phyloP scores from a whole-genome alignment of 805 yeast species.

The Ogataea haglerorum region DNA sequence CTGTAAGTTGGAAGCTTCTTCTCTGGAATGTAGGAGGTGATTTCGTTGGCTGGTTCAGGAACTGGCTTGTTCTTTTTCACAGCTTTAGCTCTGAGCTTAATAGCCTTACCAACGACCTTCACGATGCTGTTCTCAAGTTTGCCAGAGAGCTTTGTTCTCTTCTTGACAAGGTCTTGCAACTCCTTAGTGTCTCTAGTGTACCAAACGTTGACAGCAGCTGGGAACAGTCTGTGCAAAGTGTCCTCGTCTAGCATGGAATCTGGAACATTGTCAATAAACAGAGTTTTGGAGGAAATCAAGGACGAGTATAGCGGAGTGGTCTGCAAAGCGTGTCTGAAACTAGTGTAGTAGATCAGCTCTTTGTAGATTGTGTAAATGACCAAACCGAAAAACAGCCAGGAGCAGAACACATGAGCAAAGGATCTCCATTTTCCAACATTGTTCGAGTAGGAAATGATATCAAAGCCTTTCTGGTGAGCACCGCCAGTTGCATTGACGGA shows the following conservation, averaged over 20 bases:
- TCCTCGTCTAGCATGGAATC: conserved; percentile 43
- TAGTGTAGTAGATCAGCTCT: conserved; percentile 67
- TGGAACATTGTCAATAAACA: conserved; percentile 69
- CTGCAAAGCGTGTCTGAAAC: conserved; percentile 71
- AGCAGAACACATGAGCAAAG: conserved; percentile 71
- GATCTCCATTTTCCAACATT: conserved; percentile 59
- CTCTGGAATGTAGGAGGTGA: conserved; percentile 58
- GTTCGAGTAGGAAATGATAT: conserved; percentile 60
- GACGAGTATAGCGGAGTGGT: conserved; percentile 73
- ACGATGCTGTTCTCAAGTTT: conserved; percentile 68
- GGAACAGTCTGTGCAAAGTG: conserved; percentile 56
- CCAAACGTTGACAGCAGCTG: conserved; percentile 56
- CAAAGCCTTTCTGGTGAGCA: conserved; percentile 52
- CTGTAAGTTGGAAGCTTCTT: conserved; percentile 85
- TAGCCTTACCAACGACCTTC: conserved; percentile 55
- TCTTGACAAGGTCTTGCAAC: conserved; percentile 53
- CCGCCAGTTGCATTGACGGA: conserved; percentile 77
- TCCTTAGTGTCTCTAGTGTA: conserved; percentile 62
- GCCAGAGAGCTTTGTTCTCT: conserved; percentile 56
- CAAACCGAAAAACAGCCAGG: conserved; percentile 72
- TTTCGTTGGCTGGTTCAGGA: conserved; percentile 55
- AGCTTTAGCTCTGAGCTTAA: conserved; percentile 51
- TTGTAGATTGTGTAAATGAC: conserved; percentile 65
- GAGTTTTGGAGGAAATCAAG: conserved; percentile 63
- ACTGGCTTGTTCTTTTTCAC: conserved; percentile 53